These are phyloP conservation scores for Populus hybrid DNA, from an alignment of 441 rosid genomes.

Conservation along the genomic window DNA sequence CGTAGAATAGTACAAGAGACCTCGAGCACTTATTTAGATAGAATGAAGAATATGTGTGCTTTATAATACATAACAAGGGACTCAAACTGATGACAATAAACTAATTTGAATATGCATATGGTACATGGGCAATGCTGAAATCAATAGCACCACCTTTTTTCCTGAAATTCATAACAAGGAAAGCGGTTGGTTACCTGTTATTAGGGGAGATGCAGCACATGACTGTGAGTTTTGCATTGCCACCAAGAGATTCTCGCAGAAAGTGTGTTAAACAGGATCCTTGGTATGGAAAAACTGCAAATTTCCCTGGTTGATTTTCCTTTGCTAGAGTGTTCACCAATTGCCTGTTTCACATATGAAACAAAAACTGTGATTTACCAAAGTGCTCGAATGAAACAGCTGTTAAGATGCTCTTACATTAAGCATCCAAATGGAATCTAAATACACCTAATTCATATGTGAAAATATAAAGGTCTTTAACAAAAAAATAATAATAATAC, in stretches of 20 bases:
- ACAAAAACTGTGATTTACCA: slow-evolving; percentile 9
- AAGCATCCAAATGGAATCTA: too few species aligned
- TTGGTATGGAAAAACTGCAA: slow-evolving; percentile 43
- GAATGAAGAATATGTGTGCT: too few species aligned
- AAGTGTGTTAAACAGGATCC: slow-evolving; percentile 73
- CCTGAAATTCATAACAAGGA: slow-evolving; percentile 9
- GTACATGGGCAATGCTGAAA: neutral
- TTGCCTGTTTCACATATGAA: slow-evolving; percentile 43
- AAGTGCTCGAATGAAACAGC: neutral
- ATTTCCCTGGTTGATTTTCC: slow-evolving; percentile 37
- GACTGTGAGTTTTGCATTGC: slow-evolving; percentile 85
- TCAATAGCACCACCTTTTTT: neutral
- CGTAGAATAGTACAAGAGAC: too few species aligned
- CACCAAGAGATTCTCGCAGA: slow-evolving; percentile 86
- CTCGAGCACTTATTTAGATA: too few species aligned
- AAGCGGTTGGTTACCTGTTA: slow-evolving; percentile 42
- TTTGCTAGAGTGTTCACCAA: slow-evolving; percentile 60
- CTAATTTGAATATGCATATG: neutral
- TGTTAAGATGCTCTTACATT: neutral
- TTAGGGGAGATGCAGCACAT: slow-evolving; percentile 71
- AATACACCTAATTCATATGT: neutral
- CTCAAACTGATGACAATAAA: neutral
- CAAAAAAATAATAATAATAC: neutral
- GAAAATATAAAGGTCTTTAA: neutral
- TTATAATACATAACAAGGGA: neutral